Conservation (phyloP, 2,329 filamentous ascomycete genomes). For the Emmonsiellopsis sp. region DNA sequence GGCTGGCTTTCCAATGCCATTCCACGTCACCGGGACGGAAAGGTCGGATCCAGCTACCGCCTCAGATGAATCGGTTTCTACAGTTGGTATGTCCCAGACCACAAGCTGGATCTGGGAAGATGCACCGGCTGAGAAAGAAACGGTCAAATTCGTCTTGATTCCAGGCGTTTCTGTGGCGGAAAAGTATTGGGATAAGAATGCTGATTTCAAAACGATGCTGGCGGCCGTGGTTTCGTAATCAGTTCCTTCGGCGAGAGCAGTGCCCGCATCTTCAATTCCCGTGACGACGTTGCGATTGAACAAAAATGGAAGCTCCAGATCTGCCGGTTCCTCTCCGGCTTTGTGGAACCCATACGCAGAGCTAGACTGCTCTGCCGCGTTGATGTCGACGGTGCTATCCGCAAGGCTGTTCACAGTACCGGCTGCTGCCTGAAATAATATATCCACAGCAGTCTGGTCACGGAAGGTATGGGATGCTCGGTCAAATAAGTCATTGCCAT, state of each 20-base stretch:
- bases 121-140: slow-evolving; percentile 45
- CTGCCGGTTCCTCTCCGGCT: slow-evolving; percentile 33
- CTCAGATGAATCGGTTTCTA: slow-evolving; percentile 19
- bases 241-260: slow-evolving; percentile 26
- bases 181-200: slow-evolving; percentile 40
- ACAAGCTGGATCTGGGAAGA: slow-evolving; percentile 40
- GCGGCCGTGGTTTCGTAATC: slow-evolving; percentile 42
- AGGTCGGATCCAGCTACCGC: slow-evolving; percentile 32
- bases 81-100: slow-evolving; percentile 42
- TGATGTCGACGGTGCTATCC: slow-evolving; percentile 42
- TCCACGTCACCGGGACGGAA: slow-evolving; percentile 43
- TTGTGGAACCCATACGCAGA: slow-evolving; percentile 49
- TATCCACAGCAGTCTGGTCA: slow-evolving; percentile 40
- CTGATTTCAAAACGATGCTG: slow-evolving; percentile 38
- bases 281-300: slow-evolving; percentile 47
- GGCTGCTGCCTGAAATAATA: slow-evolving; percentile 37
- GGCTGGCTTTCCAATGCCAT: slow-evolving; percentile 41
- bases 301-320: slow-evolving; percentile 39
- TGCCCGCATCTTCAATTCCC: slow-evolving; percentile 30
- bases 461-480: slow-evolving; percentile 41
- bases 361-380: slow-evolving; percentile 36
- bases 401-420: slow-evolving; percentile 42
- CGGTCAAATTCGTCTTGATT: slow-evolving; percentile 41
- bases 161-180: slow-evolving; percentile 34
- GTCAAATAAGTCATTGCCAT: slow-evolving; percentile 47